Conservation (phyloP, 352 stramenopile genomes). For the Globisporangium acanthophoron region DNA sequence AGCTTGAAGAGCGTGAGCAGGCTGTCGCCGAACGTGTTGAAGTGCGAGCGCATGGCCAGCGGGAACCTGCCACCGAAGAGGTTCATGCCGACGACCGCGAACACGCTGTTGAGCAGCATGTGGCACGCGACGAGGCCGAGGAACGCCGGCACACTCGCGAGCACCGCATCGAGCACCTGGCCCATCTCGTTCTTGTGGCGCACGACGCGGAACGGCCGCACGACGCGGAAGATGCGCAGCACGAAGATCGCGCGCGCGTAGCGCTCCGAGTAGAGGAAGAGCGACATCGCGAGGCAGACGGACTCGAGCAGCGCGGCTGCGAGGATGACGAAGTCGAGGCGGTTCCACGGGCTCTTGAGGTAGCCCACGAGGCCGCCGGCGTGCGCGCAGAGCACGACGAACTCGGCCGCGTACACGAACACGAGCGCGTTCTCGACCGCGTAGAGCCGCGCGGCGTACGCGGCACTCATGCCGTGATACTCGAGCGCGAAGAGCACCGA, state of each 20-base stretch:
- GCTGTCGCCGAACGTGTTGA: conserved; percentile 79
- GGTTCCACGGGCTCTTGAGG: conserved; percentile 79
- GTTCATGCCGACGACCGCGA: conserved; percentile 83
- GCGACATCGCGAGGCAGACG: conserved; percentile 43
- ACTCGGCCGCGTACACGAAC: conserved; percentile 63
- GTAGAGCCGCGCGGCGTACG: conserved; percentile 55
- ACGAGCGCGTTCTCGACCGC: conserved; percentile 65
- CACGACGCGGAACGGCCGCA: conserved; percentile 70
- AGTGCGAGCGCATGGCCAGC: conserved; percentile 62
- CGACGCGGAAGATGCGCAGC: conserved; percentile 70
- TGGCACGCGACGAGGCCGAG: conserved; percentile 58
- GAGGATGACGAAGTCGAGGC: conserved; percentile 71
- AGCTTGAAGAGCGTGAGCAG: conserved; percentile 87
- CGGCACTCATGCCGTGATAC: conserved; percentile 60
- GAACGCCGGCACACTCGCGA: conserved; percentile 63
- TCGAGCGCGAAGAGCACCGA: conserved; percentile 71
- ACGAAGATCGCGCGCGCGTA: conserved; percentile 73
- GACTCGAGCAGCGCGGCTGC: conserved; percentile 60
- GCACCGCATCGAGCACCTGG: conserved; percentile 62
- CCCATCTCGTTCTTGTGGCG: conserved; percentile 73
- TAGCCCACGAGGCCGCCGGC: conserved; percentile 56
- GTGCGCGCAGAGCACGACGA: conserved; percentile 52
- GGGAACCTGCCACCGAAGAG: conserved; percentile 76
- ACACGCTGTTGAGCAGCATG: conserved; percentile 64
- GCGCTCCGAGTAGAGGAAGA: conserved; percentile 59